Conservation (phyloP, 106 monocot genomes). For the Gastrodia elata region DNA sequence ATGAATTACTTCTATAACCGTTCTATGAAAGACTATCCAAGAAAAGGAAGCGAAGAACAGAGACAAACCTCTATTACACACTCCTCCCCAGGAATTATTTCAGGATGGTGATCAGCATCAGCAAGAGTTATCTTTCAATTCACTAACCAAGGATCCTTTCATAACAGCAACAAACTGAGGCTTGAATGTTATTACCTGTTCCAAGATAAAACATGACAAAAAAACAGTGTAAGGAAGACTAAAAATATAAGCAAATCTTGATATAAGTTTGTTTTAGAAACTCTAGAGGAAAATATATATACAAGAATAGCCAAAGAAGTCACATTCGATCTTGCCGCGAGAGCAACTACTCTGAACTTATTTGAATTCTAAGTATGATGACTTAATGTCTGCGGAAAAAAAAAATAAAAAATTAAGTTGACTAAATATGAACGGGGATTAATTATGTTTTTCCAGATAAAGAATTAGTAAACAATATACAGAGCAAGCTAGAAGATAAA, state of each 20-base stretch:
- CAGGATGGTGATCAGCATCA: constrained; percentile 74
- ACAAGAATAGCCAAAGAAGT: constrained; percentile 92
- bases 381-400: constrained; percentile 57
- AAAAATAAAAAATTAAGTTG: too few species aligned
- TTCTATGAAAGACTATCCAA: too few species aligned
- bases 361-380: constrained; percentile 87
- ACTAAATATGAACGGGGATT: too few species aligned
- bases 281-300: background rate
- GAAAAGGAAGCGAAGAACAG: too few species aligned
- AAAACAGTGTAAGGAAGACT: background rate
- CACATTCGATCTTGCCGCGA: constrained; percentile 94
- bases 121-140: constrained; percentile 85
- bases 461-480: too few species aligned
- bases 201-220: constrained; percentile 1
- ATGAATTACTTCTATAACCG: too few species aligned
- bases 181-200: constrained; percentile 76
- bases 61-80: constrained; percentile 72
- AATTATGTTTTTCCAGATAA: too few species aligned
- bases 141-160: constrained; percentile 63
- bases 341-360: constrained; percentile 86
- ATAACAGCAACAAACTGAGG: constrained; percentile 83
- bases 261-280: background rate
- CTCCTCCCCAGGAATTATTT: constrained; percentile 90
- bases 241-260: background rate
- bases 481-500: too few species aligned